Conservation (phyloP, 768 basidiomycete genomes). For the Cystobasidium ongulense region DNA sequence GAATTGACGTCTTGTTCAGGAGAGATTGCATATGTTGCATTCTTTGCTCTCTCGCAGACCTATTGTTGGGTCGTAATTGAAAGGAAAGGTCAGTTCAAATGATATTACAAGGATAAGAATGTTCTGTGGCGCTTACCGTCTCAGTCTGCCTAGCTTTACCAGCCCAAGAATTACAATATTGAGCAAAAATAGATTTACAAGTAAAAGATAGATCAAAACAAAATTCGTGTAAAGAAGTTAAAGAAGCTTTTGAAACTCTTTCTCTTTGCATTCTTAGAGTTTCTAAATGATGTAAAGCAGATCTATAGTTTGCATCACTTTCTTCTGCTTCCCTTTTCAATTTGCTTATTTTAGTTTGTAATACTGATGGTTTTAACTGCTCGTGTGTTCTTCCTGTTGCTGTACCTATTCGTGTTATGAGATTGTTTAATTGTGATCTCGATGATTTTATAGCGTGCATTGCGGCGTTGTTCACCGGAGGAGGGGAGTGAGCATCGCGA, state of each 20-base stretch:
- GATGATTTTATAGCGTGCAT: conserved; percentile 29
- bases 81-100: not conserved
- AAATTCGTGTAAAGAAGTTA: conserved; percentile 35
- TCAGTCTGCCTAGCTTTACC: conserved; percentile 21
- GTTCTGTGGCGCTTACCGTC: conserved; percentile 25
- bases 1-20: conserved; percentile 7
- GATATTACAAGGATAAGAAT: not conserved
- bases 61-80: not conserved
- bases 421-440: conserved; percentile 17
- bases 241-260: conserved; percentile 36
- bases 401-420: conserved; percentile 27
- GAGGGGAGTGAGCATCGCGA: conserved; percentile 24
- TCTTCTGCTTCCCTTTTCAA: conserved; percentile 40
- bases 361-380: not conserved
- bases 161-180: conserved; percentile 26
- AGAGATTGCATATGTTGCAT: not conserved
- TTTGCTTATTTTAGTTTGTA: conserved; percentile 16
- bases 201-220: conserved; percentile 33
- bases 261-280: conserved; percentile 40
- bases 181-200: conserved; percentile 34
- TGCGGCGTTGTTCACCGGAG: conserved; percentile 15
- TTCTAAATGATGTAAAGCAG: conserved; percentile 38
- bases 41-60: not conserved
- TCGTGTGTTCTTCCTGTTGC: conserved; percentile 8
- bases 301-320: conserved; percentile 33